Evolutionary conservation across 83 land plant genomes (phyloP), one percentile per base, ranked within the genome.

Genomic region (Larix sibirica): DNA sequence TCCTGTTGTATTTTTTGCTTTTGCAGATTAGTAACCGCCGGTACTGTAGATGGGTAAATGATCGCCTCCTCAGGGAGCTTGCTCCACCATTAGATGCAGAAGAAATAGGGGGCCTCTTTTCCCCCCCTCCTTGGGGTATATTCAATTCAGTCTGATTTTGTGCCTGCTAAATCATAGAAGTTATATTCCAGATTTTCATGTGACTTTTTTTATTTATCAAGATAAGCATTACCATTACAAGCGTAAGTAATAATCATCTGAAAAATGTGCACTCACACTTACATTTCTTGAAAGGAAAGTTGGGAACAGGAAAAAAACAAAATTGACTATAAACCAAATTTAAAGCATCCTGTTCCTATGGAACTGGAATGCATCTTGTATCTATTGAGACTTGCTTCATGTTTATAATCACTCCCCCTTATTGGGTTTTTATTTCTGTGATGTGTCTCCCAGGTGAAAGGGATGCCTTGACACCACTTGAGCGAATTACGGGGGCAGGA

Each of bases 111-210:
- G 94, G 93, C 40, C 90, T 97, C 24, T 97, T 97, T 92, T 93
- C 98, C 79, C 99, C 99, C 24, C 99, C 99, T 79, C 99, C 99
- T 23, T 97, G 95, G 95, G 99, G 99, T 97, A 93, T 83, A 83
- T 60, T 18, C 31, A 33, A 42, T 84, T 67, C 86, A 33, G 33
- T 76, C 18, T 13, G 60, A 76, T 76, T 44, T n/a, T 74, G 21
- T 23, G 5, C 17, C 56, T 18, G 10, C 20, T 77, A 40, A 24
- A 68, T 47, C 9, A 33, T 77, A 56, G 24, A 50, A 76, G 61
- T 50, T 78, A 44, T 4, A 50, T 9, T 10, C 56, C 13, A 50
- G 56, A 13, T 23, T 75, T 76, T 54, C 56, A 76, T 54, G 13
- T 50, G n/a, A 14, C 18, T 4, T 24, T 54, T 4, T 76, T 21